Conservation (phyloP, 306 rosid genomes). For the Dalbergia cochinchinensis region DNA sequence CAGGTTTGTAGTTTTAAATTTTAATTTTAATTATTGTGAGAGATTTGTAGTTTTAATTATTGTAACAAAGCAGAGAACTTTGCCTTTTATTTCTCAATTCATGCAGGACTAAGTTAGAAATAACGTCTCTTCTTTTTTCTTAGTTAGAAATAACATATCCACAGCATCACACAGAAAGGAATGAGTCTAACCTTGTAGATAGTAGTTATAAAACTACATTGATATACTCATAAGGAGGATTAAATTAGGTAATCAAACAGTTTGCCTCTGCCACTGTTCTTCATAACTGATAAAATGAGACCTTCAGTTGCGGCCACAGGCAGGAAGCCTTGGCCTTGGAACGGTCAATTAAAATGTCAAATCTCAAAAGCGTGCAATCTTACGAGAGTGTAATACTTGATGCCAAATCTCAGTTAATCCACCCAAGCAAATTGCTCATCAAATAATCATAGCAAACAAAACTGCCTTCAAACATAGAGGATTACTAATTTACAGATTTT, state of each 20-base stretch:
- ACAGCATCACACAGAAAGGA: not conserved
- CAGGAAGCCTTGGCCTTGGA: too few relatives aligned
- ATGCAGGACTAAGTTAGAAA: conserved; percentile 13
- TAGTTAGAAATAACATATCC: not conserved
- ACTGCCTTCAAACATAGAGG: not conserved
- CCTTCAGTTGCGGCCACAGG: too few relatives aligned
- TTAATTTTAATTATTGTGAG: not conserved
- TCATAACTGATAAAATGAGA: too few relatives aligned
- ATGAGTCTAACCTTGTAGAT: not conserved
- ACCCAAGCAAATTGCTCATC: not conserved
- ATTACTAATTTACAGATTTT: not conserved
- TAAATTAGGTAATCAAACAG: not conserved
- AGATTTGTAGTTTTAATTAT: not conserved
- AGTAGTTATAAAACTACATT: not conserved
- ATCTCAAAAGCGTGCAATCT: not conserved
- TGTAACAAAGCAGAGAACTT: conserved; percentile 44
- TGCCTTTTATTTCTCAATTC: conserved; percentile 44
- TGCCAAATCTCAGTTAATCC: not conserved
- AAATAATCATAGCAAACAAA: not conserved
- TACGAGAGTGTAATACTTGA: not conserved
- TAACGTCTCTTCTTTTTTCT: not conserved
- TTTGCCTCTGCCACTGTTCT: too few relatives aligned
- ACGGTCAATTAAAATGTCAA: not conserved
- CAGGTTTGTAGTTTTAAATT: conserved; percentile 16
- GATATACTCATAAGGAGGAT: not conserved